Base-by-base conservation (phyloP, 2,329 filamentous ascomycete genomes). In the Nothophoma quercina region DNA sequence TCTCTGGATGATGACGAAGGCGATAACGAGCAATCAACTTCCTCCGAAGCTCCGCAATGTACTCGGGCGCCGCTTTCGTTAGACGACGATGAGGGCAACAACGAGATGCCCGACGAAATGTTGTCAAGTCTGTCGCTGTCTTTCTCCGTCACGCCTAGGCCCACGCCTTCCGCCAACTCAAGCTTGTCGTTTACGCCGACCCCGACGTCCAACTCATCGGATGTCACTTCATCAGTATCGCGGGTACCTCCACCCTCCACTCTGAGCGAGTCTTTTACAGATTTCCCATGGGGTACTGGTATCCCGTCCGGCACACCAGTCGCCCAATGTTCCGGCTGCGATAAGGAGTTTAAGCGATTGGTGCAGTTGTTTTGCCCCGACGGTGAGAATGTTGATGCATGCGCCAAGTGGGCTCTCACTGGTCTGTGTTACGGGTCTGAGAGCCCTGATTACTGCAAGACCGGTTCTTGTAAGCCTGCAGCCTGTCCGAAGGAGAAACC, bases 31-130 rank as follows among this genome's bases (percentile, higher is more conserved):
- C 33, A 22, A 13, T 16, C 9, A 6, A n/a, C 53, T 5, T 51
- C 55, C 8, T 49, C 38, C 8, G 56, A 55, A 23, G 60, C 19
- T 1, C 48, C 56, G 9, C 30, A 52, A 5, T 71, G 68, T 29
- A 66, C 63, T 9, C 41, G 46, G 3, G 64, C 56, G 7, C 58
- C 62, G 4, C 55, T 70, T 6, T 57, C 51, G 9, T 42, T 70
- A 2, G 65, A 71, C 38, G 67, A 70, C 12, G 66, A 70, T 21
- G 62, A 70, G 34, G 68, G 67, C 2, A 54, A 64, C 23, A 48
- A 54, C 6, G 51, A 54, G 15, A 40, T 45, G 29, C 48, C 48
- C 29, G 35, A 23, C 5, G 35, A 40, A 6, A 33, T 28, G 22
- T 15, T n/a, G 6, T 43, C 40, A 5, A 25, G 47, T 16, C n/a